Conservation (phyloP, 225 moss, liverwort and hornwort species). For the Physcomitrium patens region DNA sequence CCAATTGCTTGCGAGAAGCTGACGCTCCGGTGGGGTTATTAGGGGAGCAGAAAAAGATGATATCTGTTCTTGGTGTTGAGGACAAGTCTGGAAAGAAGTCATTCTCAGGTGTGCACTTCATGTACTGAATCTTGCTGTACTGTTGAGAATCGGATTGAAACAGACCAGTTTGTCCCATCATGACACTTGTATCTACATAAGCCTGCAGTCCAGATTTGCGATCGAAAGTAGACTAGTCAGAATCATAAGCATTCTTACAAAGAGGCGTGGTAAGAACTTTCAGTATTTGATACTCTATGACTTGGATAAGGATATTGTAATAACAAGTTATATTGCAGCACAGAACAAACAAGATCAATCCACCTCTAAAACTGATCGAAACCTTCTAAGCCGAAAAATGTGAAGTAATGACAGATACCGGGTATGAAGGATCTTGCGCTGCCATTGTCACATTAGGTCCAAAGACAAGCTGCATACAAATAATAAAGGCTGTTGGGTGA, state of each 20-base stretch:
- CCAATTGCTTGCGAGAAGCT: slow-evolving; percentile 79
- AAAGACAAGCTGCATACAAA: slow-evolving; percentile 76
- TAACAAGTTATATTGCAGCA: neutral
- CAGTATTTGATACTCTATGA: neutral
- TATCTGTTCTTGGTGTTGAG: slow-evolving; percentile 68
- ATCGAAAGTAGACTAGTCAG: slow-evolving; percentile 9
- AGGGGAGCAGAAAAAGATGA: slow-evolving; percentile 97
- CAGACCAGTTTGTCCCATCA: slow-evolving; percentile 97
- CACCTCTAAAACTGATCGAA: slow-evolving; percentile 17
- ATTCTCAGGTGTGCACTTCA: slow-evolving; percentile 94
- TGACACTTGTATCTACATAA: slow-evolving; percentile 95
- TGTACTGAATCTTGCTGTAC: slow-evolving; percentile 84
- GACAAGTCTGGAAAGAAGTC: slow-evolving; percentile 90
- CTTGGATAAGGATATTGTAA: neutral
- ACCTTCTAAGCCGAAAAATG: neutral
- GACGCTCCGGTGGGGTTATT: slow-evolving; percentile 97
- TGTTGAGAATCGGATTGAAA: slow-evolving; percentile 76
- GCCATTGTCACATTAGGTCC: slow-evolving; percentile 87
- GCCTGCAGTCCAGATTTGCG: slow-evolving; percentile 52
- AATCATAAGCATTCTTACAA: neutral
- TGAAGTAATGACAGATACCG: slow-evolving; percentile 46
- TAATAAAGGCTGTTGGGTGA: slow-evolving; percentile 3
- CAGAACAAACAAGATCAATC: slow-evolving; percentile 12
- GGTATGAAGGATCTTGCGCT: slow-evolving; percentile 97
- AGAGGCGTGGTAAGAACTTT: neutral